Percentiles rank a stretch among this genome's conserved stretches.
phyloP scores from a whole-genome alignment of 495 filamentous ascomycete genomes.

The Hypoxylon cercidicola region DNA sequence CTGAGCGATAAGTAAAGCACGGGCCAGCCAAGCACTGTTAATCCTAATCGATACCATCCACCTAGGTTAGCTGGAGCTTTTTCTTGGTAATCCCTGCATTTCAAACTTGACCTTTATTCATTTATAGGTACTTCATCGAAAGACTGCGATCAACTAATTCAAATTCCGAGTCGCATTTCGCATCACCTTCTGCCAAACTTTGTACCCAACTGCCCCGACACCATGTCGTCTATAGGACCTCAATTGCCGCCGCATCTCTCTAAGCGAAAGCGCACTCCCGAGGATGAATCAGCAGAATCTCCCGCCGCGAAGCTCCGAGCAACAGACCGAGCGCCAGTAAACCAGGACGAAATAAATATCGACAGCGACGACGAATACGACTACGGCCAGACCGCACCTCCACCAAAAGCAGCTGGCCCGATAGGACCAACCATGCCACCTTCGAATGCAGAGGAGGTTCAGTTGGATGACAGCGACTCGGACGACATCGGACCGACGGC shows the following conservation, averaged over 20 bases:
- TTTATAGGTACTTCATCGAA: background rate
- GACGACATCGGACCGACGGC: constrained; percentile 34
- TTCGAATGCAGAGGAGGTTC: constrained; percentile 37
- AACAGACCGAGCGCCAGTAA: constrained; percentile 42
- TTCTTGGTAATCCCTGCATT: constrained; percentile 16
- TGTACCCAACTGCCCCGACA: constrained; percentile 1
- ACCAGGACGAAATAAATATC: constrained; percentile 53
- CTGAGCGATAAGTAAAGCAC: constrained; percentile 24
- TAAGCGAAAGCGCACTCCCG: constrained; percentile 63
- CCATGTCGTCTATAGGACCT: constrained; percentile 62
- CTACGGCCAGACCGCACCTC: constrained; percentile 49
- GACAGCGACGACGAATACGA: constrained; percentile 47
- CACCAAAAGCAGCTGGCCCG: constrained; percentile 11
- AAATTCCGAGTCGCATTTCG: background rate
- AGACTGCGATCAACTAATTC: too few species aligned
- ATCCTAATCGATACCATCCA: constrained; percentile 3
- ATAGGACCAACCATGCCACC: constrained; percentile 41
- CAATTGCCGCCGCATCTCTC: constrained; percentile 61
- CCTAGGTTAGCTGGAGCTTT: background rate
- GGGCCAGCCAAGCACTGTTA: constrained; percentile 20
- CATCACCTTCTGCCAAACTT: background rate
- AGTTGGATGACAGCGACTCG: constrained; percentile 41
- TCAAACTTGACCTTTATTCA: background rate
- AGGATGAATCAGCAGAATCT: constrained; percentile 51
- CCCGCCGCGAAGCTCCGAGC: constrained; percentile 53